Conservation (phyloP, 345 rosid species). For the Firmiana major region DNA sequence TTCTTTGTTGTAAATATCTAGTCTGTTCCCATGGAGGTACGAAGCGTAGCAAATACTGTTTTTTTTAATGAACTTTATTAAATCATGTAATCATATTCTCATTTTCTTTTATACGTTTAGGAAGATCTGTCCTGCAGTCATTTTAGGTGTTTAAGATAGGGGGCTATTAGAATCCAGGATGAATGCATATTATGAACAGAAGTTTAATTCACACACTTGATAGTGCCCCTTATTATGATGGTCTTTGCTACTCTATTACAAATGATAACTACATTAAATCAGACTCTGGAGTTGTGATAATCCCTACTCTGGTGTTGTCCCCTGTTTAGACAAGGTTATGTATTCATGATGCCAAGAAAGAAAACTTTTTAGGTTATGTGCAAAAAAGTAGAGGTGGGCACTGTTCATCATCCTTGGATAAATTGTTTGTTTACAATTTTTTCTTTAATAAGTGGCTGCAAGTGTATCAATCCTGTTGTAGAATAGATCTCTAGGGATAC, state of each 20-base stretch:
- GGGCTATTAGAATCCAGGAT: background rate
- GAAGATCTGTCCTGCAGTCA: background rate
- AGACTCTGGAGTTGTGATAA: background rate
- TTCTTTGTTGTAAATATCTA: background rate
- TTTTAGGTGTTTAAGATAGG: background rate
- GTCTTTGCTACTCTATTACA: background rate
- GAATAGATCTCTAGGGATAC: background rate
- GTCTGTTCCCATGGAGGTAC: background rate
- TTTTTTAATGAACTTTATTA: background rate
- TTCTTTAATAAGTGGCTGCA: background rate
- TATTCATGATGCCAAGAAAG: background rate
- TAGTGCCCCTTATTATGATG: background rate
- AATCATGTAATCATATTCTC: background rate
- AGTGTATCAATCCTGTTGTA: background rate
- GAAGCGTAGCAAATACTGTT: background rate
- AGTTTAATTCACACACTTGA: background rate
- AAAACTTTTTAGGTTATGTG: background rate
- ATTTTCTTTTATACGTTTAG: background rate
- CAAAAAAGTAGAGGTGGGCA: background rate
- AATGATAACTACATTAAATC: background rate
- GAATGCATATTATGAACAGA: background rate
- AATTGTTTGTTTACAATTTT: background rate
- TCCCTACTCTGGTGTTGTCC: background rate
- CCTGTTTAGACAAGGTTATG: background rate
- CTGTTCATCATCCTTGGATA: background rate